A percentile compares a stretch with the other conserved stretches of the same genome.
Evolutionary conservation across 371 early-diverging fungal genomes (phyloP).

Genomic region (Catenaria anguillulae): DNA sequence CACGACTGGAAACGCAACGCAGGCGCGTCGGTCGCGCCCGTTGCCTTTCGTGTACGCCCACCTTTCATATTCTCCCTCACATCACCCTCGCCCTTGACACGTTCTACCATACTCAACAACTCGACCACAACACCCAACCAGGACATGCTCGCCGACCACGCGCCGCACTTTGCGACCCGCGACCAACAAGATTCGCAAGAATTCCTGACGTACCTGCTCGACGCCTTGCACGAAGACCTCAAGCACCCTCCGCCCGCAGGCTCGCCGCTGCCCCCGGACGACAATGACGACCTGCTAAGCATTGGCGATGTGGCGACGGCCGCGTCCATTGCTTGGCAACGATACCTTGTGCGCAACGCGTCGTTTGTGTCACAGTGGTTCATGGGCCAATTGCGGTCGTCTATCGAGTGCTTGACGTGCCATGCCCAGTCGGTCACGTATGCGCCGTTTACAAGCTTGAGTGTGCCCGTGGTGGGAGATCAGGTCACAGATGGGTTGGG

Average conservation of each 20-base stretch:
- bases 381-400: constrained; percentile 70
- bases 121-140: no score
- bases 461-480: constrained; percentile 38
- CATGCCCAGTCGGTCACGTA: constrained; percentile 73
- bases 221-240: constrained; percentile 41
- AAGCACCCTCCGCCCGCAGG: constrained; percentile 13
- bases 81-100: constrained; percentile 10
- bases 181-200: constrained; percentile 49
- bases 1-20: constrained; percentile 11
- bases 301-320: not conserved
- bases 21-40: not conserved
- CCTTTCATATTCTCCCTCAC: constrained; percentile 17
- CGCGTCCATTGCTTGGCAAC: constrained; percentile 55
- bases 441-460: constrained; percentile 79
- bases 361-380: constrained; percentile 84
- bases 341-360: constrained; percentile 55
- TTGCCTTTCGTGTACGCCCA: constrained; percentile 17
- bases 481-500: constrained; percentile 66
- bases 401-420: constrained; percentile 69
- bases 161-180: constrained; percentile 27
- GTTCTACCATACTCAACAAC: not conserved
- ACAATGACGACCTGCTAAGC: not conserved
- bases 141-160: constrained; percentile 20
- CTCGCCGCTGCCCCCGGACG: not conserved
- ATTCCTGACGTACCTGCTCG: constrained; percentile 35